Evolutionary conservation across 331 rosid species (phyloP).

Genomic region (Phaseolus coccineus): DNA sequence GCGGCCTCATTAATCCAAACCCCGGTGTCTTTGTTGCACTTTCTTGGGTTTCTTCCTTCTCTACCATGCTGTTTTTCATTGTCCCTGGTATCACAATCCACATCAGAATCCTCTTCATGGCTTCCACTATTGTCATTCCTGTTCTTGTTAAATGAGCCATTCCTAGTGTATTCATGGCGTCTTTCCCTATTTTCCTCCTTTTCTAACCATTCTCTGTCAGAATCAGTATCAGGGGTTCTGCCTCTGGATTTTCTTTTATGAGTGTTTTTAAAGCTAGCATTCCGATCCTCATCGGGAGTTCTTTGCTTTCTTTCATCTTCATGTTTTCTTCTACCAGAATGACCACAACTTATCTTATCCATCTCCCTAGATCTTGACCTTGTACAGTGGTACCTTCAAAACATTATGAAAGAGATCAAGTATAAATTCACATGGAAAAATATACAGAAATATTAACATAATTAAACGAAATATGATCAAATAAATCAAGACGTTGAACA

Average conservation of each 20-base stretch:
- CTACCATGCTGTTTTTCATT: constrained; percentile 23
- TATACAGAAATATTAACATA: constrained; percentile 17
- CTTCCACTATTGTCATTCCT: constrained; percentile 39
- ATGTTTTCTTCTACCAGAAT: constrained; percentile 54
- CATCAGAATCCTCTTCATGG: constrained; percentile 42
- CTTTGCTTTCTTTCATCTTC: constrained; percentile 45
- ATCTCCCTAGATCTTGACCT: constrained; percentile 70
- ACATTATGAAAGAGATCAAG: constrained; percentile 38
- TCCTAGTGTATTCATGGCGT: constrained; percentile 33
- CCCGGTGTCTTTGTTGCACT: constrained; percentile 37
- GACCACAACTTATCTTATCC: constrained; percentile 44
- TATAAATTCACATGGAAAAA: constrained; percentile 25
- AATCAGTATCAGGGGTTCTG: constrained; percentile 55
- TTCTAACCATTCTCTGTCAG: constrained; percentile 55
- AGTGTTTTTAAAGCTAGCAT: constrained; percentile 35
- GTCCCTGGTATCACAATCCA: constrained; percentile 41
- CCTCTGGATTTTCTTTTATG: constrained; percentile 51
- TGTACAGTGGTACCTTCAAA: constrained; percentile 48
- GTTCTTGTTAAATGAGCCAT: constrained; percentile 35
- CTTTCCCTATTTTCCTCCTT: constrained; percentile 44
- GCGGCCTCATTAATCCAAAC: constrained; percentile 45
- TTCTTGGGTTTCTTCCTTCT: constrained; percentile 48
- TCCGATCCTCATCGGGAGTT: constrained; percentile 49
- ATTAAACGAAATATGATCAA: constrained; percentile 31
- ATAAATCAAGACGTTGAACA: constrained; percentile 21